Conservation (phyloP, 2,329 filamentous ascomycete genomes). For the Epichloe baconii region DNA sequence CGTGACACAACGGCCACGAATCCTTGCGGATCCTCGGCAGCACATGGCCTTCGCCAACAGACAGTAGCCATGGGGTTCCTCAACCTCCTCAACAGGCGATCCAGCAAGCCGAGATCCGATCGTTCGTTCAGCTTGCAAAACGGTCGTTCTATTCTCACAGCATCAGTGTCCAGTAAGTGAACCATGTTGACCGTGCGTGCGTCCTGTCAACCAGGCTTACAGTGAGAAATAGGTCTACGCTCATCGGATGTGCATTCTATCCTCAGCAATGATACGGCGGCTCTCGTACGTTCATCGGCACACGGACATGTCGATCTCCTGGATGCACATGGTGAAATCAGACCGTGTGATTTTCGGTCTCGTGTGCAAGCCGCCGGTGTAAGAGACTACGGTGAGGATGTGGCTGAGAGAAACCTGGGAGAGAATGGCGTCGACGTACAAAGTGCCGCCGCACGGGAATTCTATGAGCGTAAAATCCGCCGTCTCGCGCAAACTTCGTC, state of each 20-base stretch:
- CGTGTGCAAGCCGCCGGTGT: slow-evolving; percentile 34
- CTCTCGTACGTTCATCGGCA: neutral
- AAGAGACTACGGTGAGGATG: slow-evolving; percentile 45
- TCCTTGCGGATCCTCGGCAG: neutral
- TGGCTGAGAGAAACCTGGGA: slow-evolving; percentile 43
- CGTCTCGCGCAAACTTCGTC: slow-evolving; percentile 1
- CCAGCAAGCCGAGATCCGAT: neutral
- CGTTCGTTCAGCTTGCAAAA: neutral
- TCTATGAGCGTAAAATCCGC: slow-evolving; percentile 12
- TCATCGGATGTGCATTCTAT: neutral
- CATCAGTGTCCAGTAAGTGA: slow-evolving; percentile 1
- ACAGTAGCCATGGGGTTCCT: slow-evolving; percentile 4
- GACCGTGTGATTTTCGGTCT: slow-evolving; percentile 30
- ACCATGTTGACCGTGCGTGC: neutral
- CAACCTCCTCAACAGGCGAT: slow-evolving; percentile 2
- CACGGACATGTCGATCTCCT: slow-evolving; percentile 4
- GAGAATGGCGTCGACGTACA: slow-evolving; percentile 20
- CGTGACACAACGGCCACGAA: neutral
- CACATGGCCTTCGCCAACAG: neutral
- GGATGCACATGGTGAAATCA: slow-evolving; percentile 25
- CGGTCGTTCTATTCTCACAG: neutral
- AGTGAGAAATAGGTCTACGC: neutral
- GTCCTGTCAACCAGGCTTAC: neutral
- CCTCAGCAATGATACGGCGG: neutral
- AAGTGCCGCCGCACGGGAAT: slow-evolving; percentile 19